Evolutionary conservation across 768 basidiomycete species (phyloP).

Genomic region (Lentinula boryana): DNA sequence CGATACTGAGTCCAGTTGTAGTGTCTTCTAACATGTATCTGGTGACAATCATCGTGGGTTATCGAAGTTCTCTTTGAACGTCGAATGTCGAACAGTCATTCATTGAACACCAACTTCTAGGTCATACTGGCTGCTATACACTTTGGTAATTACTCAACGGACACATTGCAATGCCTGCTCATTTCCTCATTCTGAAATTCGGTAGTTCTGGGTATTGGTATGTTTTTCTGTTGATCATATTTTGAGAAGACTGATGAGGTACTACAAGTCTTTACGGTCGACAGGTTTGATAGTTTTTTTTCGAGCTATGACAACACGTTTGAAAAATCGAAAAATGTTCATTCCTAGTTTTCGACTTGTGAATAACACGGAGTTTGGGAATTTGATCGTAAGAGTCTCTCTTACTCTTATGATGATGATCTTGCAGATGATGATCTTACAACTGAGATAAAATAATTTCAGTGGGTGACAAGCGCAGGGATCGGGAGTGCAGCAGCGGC

Average conservation of each 20-base stretch:
- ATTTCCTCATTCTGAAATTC: neutral
- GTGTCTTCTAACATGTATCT: conserved; percentile 39
- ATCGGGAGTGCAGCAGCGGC: conserved; percentile 42
- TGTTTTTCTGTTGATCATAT: conserved; percentile 5
- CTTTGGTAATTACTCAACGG: conserved; percentile 29
- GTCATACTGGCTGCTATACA: conserved; percentile 34
- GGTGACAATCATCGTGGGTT: conserved; percentile 36
- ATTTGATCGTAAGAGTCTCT: conserved; percentile 25
- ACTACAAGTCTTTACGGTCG: conserved; percentile 36
- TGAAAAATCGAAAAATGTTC: conserved; percentile 7
- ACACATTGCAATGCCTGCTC: neutral
- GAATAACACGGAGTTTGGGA: conserved; percentile 24
- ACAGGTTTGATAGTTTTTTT: conserved; percentile 25
- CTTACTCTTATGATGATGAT: neutral
- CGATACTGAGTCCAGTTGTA: conserved; percentile 10
- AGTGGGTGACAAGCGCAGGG: conserved; percentile 47
- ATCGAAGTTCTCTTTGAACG: neutral
- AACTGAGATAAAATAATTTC: neutral
- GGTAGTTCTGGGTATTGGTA: conserved; percentile 36
- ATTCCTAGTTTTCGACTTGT: conserved; percentile 26
- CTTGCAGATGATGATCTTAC: neutral
- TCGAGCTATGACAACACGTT: neutral
- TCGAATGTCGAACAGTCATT: neutral
- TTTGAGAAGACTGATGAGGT: neutral
- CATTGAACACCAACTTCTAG: conserved; percentile 14